A percentile compares a stretch with the other conserved stretches of the same genome.
These are phyloP conservation scores for Colletotrichum truncatum DNA, from an alignment of 2,329 filamentous ascomycete species.

Conservation along the genomic window DNA sequence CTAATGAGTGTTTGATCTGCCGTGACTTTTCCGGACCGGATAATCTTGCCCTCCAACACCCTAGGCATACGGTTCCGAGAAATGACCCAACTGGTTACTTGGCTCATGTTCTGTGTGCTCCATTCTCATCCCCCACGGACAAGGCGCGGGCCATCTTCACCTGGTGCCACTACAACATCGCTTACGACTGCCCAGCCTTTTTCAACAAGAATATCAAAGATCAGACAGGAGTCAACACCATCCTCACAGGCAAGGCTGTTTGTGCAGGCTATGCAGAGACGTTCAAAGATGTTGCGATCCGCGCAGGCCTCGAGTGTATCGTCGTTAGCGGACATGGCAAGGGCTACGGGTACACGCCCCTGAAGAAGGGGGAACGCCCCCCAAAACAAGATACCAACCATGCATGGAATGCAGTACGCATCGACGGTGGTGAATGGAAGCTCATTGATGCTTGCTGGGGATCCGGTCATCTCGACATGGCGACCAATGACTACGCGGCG, in stretches of 20 bases:
- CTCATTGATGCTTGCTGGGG: conserved; percentile 94
- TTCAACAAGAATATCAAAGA: conserved; percentile 75
- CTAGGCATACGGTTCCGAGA: conserved; percentile 74
- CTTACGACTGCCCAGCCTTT: conserved; percentile 84
- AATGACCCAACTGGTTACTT: conserved; percentile 76
- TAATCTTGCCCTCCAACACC: conserved; percentile 79
- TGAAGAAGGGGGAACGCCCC: conserved; percentile 70
- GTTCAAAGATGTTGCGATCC: conserved; percentile 79
- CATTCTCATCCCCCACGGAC: conserved; percentile 85
- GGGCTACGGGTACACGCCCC: conserved; percentile 76
- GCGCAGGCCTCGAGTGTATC: conserved; percentile 81
- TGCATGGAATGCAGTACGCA: conserved; percentile 92
- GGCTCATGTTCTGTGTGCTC: conserved; percentile 78
- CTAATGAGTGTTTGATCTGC: conserved; percentile 76
- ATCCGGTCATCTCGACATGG: conserved; percentile 72
- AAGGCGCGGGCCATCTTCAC: conserved; percentile 94
- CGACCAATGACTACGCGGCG: conserved; percentile 68
- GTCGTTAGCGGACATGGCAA: conserved; percentile 85
- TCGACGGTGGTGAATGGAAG: conserved; percentile 91
- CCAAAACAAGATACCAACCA: conserved; percentile 74
- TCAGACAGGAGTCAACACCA: conserved; percentile 76
- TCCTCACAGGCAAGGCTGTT: conserved; percentile 83
- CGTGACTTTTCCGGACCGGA: conserved; percentile 90
- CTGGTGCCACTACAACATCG: conserved; percentile 94
- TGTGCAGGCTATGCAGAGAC: conserved; percentile 91